phyloP scores from a whole-genome alignment of 2,329 filamentous ascomycete genomes.

The Aspergillus japonicus region DNA sequence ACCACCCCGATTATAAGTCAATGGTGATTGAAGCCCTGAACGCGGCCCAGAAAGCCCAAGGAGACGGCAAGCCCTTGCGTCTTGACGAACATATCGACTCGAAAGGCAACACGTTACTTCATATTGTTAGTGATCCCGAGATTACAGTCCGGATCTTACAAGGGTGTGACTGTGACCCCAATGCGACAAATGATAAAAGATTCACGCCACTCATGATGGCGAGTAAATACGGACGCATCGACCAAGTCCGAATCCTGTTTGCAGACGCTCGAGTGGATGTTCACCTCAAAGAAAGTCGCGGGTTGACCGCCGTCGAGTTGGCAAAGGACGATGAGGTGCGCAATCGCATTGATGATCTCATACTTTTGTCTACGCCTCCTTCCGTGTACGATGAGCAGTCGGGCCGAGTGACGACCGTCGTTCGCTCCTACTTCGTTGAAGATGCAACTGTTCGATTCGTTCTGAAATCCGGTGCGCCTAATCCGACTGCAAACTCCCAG shows the following conservation, averaged over 20 bases:
- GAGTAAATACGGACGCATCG: constrained; percentile 94
- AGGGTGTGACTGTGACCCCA: constrained; percentile 90
- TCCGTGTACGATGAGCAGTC: constrained; percentile 60
- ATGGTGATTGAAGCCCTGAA: constrained; percentile 85
- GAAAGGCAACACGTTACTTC: constrained; percentile 93
- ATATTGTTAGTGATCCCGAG: constrained; percentile 84
- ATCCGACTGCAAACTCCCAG: constrained; percentile 26
- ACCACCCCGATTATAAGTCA: constrained; percentile 77
- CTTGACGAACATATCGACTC: constrained; percentile 88
- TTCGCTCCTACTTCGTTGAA: constrained; percentile 94
- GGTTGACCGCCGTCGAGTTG: constrained; percentile 89
- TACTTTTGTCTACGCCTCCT: constrained; percentile 69
- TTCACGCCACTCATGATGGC: constrained; percentile 98
- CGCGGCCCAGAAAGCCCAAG: constrained; percentile 71
- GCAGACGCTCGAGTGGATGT: constrained; percentile 84
- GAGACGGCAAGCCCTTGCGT: constrained; percentile 76
- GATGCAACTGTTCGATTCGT: constrained; percentile 91
- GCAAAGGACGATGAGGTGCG: constrained; percentile 97
- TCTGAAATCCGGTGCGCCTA: constrained; percentile 87
- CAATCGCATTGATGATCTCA: constrained; percentile 92
- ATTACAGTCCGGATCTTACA: constrained; percentile 74
- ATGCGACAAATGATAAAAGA: constrained; percentile 89
- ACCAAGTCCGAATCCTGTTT: constrained; percentile 87
- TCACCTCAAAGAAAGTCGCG: constrained; percentile 77
- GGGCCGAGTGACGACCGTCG: constrained; percentile 84